These are phyloP conservation scores for Verbena officinalis DNA, from an alignment of 257 asterid genomes.

Conservation along the genomic window DNA sequence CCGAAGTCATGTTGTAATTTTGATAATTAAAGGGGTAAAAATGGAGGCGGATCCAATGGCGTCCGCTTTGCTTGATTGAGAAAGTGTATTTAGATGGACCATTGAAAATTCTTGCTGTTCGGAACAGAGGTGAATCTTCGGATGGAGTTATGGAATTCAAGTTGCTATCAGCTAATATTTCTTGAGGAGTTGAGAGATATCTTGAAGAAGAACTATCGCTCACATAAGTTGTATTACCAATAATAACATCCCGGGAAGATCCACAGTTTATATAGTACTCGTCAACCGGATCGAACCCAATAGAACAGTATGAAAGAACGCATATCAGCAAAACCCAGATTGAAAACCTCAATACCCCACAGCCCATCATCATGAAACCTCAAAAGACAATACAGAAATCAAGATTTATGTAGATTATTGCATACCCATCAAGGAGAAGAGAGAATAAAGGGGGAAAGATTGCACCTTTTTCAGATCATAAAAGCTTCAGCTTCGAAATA, in stretches of 20 bases:
- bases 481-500: slow-evolving; percentile 35
- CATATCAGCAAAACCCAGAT: slow-evolving; percentile 49
- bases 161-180: slow-evolving; percentile 51
- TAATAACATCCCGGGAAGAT: slow-evolving; percentile 45
- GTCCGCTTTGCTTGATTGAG: slow-evolving; percentile 48
- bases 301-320: slow-evolving; percentile 36
- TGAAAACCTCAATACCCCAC: slow-evolving; percentile 39
- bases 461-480: slow-evolving; percentile 49
- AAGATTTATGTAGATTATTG: slow-evolving; percentile 4
- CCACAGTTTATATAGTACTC: slow-evolving; percentile 61
- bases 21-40: slow-evolving; percentile 49
- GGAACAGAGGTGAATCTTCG: slow-evolving; percentile 47
- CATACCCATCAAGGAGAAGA: slow-evolving; percentile 36
- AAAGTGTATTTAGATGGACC: slow-evolving; percentile 58
- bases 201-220: slow-evolving; percentile 62
- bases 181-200: slow-evolving; percentile 50
- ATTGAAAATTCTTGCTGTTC: slow-evolving; percentile 62
- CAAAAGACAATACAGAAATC: slow-evolving; percentile 31
- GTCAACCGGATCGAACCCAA: slow-evolving; percentile 57
- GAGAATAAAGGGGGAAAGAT: slow-evolving; percentile 25
- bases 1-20: slow-evolving; percentile 50
- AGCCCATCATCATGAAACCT: slow-evolving; percentile 38
- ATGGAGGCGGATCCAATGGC: slow-evolving; percentile 72
- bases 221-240: slow-evolving; percentile 53
- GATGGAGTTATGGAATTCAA: slow-evolving; percentile 43